Conservation (phyloP, 768 basidiomycete species). For the Lentinula detonsa region DNA sequence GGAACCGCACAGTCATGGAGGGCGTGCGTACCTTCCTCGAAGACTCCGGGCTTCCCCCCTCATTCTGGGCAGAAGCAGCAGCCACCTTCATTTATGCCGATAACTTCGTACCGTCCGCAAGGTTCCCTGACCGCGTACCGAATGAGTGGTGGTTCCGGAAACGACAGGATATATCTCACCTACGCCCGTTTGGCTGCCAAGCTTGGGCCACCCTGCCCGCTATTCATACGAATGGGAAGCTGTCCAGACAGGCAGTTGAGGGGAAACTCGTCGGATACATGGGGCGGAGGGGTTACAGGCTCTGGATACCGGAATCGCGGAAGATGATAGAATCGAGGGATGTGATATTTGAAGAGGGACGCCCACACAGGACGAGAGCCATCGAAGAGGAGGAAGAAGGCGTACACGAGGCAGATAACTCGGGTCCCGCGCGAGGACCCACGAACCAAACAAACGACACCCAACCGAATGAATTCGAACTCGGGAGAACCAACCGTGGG, state of each 20-base stretch:
- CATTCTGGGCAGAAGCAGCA: background rate
- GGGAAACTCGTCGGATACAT: background rate
- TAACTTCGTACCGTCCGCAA: background rate
- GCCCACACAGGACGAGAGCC: too few relatives aligned
- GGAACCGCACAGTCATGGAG: conserved; percentile 17
- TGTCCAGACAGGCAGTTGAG: background rate
- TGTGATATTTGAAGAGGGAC: background rate
- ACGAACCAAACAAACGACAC: too few relatives aligned
- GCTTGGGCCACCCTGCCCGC: background rate
- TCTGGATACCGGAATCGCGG: background rate
- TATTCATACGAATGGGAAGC: background rate
- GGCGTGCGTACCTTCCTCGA: background rate
- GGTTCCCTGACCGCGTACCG: background rate
- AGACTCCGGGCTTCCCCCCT: too few relatives aligned
- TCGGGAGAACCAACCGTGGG: too few relatives aligned
- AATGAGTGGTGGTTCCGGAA: background rate
- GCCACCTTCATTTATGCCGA: background rate
- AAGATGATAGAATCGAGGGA: background rate
- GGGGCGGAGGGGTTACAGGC: background rate
- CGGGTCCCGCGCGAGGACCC: too few relatives aligned
- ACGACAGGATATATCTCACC: background rate
- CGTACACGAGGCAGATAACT: too few relatives aligned
- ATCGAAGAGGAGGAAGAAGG: too few relatives aligned
- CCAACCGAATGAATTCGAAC: too few relatives aligned
- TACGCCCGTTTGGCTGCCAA: background rate